Percentiles rank a stretch among this genome's conserved stretches.
These are phyloP conservation scores for Acanthamoeba lenticulata DNA, from an alignment of 208 protist species.

Conservation along the genomic window DNA sequence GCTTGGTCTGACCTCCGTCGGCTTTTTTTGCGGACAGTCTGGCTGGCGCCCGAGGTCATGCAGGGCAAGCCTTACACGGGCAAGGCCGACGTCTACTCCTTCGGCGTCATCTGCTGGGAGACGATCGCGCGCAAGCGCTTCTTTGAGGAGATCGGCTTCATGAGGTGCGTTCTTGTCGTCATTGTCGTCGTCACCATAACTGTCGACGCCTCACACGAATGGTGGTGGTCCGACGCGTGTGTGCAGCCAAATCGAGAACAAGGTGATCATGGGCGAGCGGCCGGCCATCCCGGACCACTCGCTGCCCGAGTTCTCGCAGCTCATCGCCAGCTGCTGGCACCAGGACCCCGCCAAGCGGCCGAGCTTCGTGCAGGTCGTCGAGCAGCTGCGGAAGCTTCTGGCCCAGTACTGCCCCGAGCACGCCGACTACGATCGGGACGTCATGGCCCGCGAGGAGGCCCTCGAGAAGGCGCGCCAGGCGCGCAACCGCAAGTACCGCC, in stretches of 20 bases:
- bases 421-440: constrained; percentile 18
- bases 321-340: constrained; percentile 74
- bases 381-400: background rate
- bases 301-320: constrained; percentile 9
- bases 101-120: constrained; percentile 64
- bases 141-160: constrained; percentile 73
- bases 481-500: background rate
- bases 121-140: constrained; percentile 57
- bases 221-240: background rate
- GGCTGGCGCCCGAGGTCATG: constrained; percentile 63
- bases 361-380: background rate
- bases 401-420: background rate
- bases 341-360: background rate
- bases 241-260: constrained; percentile 63
- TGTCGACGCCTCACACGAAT: background rate
- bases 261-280: constrained; percentile 72
- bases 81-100: constrained; percentile 66
- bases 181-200: no score
- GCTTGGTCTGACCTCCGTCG: background rate
- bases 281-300: constrained; percentile 61
- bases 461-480: background rate
- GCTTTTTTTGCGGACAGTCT: background rate
- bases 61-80: constrained; percentile 60
- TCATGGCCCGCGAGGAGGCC: background rate
- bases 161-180: constrained; percentile 73